These are phyloP conservation scores for Aureobasidium sp. DNA, from an alignment of 2,329 filamentous ascomycete species.

Conservation along the genomic window DNA sequence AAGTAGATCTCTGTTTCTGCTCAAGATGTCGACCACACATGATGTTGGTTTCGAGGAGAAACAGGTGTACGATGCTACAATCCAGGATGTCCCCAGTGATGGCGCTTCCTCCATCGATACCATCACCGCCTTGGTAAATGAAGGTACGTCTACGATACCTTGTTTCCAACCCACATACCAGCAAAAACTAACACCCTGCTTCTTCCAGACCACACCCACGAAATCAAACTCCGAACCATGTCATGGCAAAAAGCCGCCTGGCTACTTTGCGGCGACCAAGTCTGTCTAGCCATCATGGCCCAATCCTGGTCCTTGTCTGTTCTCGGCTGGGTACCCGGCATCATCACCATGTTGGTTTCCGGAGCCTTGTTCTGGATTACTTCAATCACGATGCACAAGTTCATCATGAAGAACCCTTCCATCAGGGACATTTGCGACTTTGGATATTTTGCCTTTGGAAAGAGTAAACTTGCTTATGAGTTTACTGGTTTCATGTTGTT, in stretches of 20 bases:
- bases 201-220: conserved; percentile 37
- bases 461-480: conserved; percentile 37
- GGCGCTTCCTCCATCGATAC: conserved; percentile 20
- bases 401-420: conserved; percentile 46
- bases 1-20: too few species aligned
- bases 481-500: conserved; percentile 43
- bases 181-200: background rate
- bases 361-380: conserved; percentile 44
- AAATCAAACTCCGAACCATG: conserved; percentile 48
- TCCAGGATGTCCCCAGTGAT: conserved; percentile 16
- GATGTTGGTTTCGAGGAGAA: background rate
- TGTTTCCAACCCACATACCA: too few species aligned
- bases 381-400: conserved; percentile 46
- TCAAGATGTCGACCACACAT: background rate
- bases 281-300: conserved; percentile 47
- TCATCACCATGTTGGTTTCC: conserved; percentile 41
- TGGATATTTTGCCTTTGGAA: conserved; percentile 42
- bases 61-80: conserved; percentile 14
- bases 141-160: conserved; percentile 24
- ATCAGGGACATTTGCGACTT: conserved; percentile 47
- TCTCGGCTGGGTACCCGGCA: conserved; percentile 41
- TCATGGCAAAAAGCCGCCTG: conserved; percentile 47
- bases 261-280: conserved; percentile 43
- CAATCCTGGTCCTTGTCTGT: conserved; percentile 45
- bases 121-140: conserved; percentile 22